phyloP scores from a whole-genome alignment of 2,329 filamentous ascomycete genomes.

The Graphilbum fragrans region DNA sequence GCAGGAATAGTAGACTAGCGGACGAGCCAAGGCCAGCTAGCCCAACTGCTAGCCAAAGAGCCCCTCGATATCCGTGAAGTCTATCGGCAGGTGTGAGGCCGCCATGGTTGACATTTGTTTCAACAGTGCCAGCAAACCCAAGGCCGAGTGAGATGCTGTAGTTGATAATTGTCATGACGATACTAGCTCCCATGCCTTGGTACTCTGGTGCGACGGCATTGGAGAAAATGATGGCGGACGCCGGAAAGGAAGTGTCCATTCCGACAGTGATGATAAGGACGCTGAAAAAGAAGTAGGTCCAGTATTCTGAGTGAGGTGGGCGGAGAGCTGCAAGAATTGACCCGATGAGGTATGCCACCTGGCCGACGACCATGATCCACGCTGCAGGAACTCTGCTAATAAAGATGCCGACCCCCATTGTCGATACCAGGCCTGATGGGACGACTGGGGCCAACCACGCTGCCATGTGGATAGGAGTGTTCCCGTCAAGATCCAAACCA shows the following conservation, averaged over 20 bases:
- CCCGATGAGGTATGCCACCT: constrained; percentile 28
- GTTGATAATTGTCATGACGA: constrained; percentile 55
- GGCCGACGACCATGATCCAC: constrained; percentile 28
- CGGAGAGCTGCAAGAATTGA: constrained; percentile 29
- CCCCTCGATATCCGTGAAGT: constrained; percentile 22
- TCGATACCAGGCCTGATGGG: constrained; percentile 33
- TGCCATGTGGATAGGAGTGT: constrained; percentile 25
- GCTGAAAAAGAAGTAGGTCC: constrained; percentile 48
- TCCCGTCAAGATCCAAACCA: constrained; percentile 24
- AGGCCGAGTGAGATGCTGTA: constrained; percentile 55
- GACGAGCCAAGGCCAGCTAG: constrained; percentile 22
- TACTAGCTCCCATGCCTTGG: constrained; percentile 33
- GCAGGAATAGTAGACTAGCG: too few relatives aligned
- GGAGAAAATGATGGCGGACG: constrained; percentile 46
- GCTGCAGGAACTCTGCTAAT: constrained; percentile 31
- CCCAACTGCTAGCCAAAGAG: constrained; percentile 25
- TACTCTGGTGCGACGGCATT: constrained; percentile 33
- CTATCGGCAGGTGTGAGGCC: constrained; percentile 12
- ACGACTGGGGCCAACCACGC: constrained; percentile 28
- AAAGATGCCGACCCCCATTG: constrained; percentile 20
- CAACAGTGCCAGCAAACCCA: constrained; percentile 53
- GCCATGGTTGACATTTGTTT: constrained; percentile 24
- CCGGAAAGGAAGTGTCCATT: constrained; percentile 55
- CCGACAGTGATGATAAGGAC: constrained; percentile 46
- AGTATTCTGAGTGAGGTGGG: constrained; percentile 46